Evolutionary conservation across 768 basidiomycete species (phyloP), one percentile per base, ranked within the genome.

Genomic region (Leucosporidium yakuticum): DNA sequence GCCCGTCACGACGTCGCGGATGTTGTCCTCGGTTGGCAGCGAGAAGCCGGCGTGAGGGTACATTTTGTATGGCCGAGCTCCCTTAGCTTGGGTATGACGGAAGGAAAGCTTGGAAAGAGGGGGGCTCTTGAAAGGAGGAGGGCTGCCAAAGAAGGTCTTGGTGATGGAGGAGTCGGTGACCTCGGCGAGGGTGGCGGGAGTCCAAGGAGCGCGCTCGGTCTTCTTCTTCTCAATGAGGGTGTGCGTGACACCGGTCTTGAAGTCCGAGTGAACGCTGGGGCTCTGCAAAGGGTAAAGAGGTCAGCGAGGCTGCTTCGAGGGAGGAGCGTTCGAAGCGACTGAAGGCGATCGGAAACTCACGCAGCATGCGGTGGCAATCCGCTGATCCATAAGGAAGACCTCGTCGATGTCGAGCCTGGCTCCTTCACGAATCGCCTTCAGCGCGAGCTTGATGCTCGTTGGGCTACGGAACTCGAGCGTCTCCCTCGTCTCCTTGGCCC

Each of bases 361-460:
- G 74, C 89, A 90, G 78, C 86, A 95, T 21, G 91, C 92, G 44
- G 88, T 86, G 25, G 91, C 93, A 75, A 97, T 88, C 73, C 85
- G 85, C 71, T 93, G 81, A 76, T 98, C 95, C 86, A 89, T 91
- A 71, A 88, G 80, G 68, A 98, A 81, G 1, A 85, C 85, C 65
- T 88, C 82, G 8, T 82, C 80, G 50, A 98, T 81, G 3, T 83
- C 77, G 82, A 87, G 79, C 2, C 79, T 79, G 74, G 81, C 84
- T n/a, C 91, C 93, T 67, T 81, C 80, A 57, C 88, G 85, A 63
- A 93, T 84, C 1, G 90, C 89, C 73, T 83, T 80, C 27, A 98
- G 81, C n/a, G 94, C 85, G 47, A 98, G 88, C 77, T 90, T 90
- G 72, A 97, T 82, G 74, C 91, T 93, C 1, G 94, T 96, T 17